phyloP scores from a whole-genome alignment of 345 rosid species.

The Camelina neglecta region DNA sequence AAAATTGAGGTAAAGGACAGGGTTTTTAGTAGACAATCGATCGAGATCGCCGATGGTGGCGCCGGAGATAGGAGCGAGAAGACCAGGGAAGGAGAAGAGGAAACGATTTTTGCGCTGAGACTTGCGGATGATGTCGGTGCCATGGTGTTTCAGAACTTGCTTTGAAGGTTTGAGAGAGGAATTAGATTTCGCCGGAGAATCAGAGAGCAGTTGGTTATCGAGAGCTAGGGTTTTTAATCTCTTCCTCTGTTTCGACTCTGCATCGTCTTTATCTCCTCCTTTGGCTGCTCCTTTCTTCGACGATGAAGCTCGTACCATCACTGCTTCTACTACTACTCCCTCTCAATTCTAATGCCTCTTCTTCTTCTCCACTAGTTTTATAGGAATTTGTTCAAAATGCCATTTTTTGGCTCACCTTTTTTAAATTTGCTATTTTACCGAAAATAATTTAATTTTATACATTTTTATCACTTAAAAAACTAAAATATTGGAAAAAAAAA shows the following conservation, averaged over 20 bases:
- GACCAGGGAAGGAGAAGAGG: slow-evolving; percentile 78
- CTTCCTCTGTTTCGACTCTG: slow-evolving; percentile 42
- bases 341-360: neutral
- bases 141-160: slow-evolving; percentile 72
- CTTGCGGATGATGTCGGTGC: slow-evolving; percentile 73
- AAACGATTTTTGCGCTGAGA: slow-evolving; percentile 84
- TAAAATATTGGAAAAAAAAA: too few species aligned
- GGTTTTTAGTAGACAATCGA: slow-evolving; percentile 76
- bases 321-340: slow-evolving; percentile 39
- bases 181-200: slow-evolving; percentile 53
- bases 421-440: too few species aligned
- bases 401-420: too few species aligned
- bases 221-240: slow-evolving; percentile 68
- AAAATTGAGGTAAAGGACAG: slow-evolving; percentile 83
- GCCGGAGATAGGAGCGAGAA: slow-evolving; percentile 50
- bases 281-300: slow-evolving; percentile 39
- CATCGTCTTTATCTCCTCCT: slow-evolving; percentile 38
- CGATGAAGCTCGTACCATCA: slow-evolving; percentile 48
- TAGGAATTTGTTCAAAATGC: too few species aligned
- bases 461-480: too few species aligned
- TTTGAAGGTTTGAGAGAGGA: slow-evolving; percentile 62
- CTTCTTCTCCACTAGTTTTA: neutral
- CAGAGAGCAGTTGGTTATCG: slow-evolving; percentile 53
- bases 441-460: too few species aligned
- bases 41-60: slow-evolving; percentile 93